Percentiles rank a stretch among this genome's conserved stretches.
phyloP scores from a whole-genome alignment of 106 monocot species.

The Dioscorea zingiberensis region DNA sequence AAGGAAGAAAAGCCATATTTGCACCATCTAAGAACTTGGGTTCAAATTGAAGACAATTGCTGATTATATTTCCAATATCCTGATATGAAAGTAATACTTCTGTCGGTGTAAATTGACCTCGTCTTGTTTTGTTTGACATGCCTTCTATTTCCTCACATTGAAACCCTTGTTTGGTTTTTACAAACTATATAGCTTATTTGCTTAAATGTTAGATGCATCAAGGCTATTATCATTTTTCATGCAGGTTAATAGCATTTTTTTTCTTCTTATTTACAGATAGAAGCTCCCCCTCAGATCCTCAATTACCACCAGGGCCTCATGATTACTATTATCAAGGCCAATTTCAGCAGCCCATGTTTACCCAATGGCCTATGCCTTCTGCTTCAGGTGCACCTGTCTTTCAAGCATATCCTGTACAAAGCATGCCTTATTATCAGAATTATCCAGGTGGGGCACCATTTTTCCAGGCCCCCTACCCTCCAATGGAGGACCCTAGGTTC shows the following conservation, averaged over 20 bases:
- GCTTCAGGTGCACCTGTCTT: conserved; percentile 30
- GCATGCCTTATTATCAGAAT: conserved; percentile 81
- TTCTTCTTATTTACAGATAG: conserved; percentile 19
- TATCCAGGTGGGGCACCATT: conserved; percentile 47
- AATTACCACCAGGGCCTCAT: conserved; percentile 7
- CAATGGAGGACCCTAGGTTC: conserved; percentile 41
- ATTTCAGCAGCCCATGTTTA: conserved; percentile 49
- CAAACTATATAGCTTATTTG: too few relatives aligned
- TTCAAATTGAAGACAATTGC: too few relatives aligned
- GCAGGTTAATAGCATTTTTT: background rate
- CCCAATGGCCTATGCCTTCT: conserved; percentile 78
- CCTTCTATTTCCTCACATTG: too few relatives aligned
- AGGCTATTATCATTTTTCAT: too few relatives aligned
- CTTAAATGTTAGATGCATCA: too few relatives aligned
- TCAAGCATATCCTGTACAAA: conserved; percentile 70
- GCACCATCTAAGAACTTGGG: too few relatives aligned
- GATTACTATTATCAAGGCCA: conserved; percentile 32
- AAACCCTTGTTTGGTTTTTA: too few relatives aligned
- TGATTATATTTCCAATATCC: too few relatives aligned
- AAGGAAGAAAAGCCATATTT: too few relatives aligned
- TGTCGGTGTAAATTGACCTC: too few relatives aligned
- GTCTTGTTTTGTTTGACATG: too few relatives aligned
- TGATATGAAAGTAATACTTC: too few relatives aligned
- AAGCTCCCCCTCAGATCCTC: conserved; percentile 15
- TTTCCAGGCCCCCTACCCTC: conserved; percentile 58